phyloP scores from a whole-genome alignment of 2,329 filamentous ascomycete genomes.

The Fusarium sp. region DNA sequence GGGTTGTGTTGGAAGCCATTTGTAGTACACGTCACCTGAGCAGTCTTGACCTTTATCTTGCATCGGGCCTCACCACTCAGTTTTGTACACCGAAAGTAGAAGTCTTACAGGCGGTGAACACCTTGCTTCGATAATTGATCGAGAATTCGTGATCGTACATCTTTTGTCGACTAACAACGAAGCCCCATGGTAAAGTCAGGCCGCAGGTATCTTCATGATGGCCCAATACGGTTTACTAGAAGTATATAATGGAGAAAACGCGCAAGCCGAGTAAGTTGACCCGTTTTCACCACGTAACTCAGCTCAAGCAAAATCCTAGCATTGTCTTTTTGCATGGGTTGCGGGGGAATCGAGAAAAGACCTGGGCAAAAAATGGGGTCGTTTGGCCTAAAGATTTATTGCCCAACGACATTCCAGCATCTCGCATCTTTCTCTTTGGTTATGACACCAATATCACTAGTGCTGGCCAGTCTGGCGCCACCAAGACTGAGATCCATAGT shows the following conservation, averaged over 20 bases:
- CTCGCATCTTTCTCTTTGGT: not conserved
- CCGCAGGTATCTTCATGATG: rapidly evolving
- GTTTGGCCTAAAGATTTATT: rapidly evolving
- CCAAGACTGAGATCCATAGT: not conserved
- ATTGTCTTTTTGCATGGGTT: not conserved
- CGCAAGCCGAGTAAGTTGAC: not conserved
- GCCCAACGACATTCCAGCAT: not conserved
- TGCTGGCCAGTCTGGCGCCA: rapidly evolving
- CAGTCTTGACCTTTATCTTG: too few relatives aligned
- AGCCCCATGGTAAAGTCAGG: not conserved
- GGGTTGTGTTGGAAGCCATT: not conserved
- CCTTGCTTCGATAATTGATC: rapidly evolving
- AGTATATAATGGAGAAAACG: not conserved
- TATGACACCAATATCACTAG: not conserved
- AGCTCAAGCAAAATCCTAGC: rapidly evolving
- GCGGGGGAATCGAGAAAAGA: not conserved
- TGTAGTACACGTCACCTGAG: too few relatives aligned
- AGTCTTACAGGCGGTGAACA: too few relatives aligned
- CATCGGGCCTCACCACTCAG: too few relatives aligned
- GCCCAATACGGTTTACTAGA: not conserved
- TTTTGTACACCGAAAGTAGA: too few relatives aligned
- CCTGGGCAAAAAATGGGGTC: rapidly evolving
- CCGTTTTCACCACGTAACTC: rapidly evolving
- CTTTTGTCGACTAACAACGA: too few relatives aligned
- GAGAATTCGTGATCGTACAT: rapidly evolving